Conservation (phyloP, 345 rosid species). For the Clarkia xantiana region DNA sequence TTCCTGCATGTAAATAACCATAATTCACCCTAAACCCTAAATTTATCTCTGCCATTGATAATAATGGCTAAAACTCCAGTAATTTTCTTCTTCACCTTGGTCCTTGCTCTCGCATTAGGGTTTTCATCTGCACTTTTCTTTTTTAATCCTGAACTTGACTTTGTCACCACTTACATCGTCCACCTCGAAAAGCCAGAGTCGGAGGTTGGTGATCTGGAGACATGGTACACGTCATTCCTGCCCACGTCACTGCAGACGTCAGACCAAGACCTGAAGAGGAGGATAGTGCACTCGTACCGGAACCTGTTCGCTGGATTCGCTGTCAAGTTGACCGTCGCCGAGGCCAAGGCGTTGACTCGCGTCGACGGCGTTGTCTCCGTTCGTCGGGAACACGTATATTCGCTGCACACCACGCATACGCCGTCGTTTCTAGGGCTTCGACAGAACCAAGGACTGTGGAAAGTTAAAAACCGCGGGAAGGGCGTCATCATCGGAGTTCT, state of each 20-base stretch:
- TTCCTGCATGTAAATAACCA: too few species aligned
- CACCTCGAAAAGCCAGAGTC: neutral
- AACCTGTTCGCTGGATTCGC: conserved; percentile 19
- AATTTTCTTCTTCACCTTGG: too few species aligned
- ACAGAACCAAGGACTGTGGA: conserved; percentile 8
- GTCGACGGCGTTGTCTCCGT: conserved; percentile 15
- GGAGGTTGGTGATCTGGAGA: conserved; percentile 1
- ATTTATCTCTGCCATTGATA: too few species aligned
- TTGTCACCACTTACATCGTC: conserved; percentile 7
- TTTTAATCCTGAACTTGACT: neutral
- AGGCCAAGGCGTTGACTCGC: conserved; percentile 11
- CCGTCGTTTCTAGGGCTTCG: conserved; percentile 23
- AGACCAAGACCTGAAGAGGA: neutral
- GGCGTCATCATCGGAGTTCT: conserved; percentile 26
- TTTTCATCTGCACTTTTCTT: neutral
- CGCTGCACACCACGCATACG: conserved; percentile 28
- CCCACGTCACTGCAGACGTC: conserved; percentile 1
- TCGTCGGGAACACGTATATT: neutral
- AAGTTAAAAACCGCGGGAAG: conserved; percentile 14
- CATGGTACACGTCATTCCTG: conserved; percentile 10
- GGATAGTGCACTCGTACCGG: conserved; percentile 15
- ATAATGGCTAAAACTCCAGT: too few species aligned
- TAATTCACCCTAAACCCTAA: too few species aligned
- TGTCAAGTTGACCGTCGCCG: conserved; percentile 12
- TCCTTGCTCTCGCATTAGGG: neutral